Evolutionary conservation across 805 yeast species (phyloP), one percentile per base, ranked within the genome.

Genomic region (Clavispora carvajalis): DNA sequence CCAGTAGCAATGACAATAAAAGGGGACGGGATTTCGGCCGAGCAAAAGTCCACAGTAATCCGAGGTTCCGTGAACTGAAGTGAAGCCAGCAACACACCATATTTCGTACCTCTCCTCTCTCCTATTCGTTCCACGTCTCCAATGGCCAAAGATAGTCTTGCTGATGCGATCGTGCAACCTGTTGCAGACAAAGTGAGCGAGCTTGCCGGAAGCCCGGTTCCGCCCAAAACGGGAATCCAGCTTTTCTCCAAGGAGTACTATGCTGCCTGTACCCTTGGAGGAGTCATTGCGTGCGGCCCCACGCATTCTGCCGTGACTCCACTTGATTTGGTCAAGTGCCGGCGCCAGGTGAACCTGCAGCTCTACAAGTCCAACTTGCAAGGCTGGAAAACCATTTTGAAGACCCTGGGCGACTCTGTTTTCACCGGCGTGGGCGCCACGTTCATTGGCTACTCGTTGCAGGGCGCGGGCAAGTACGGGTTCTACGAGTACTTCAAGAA

Each of bases 391-490:
- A 69, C 79, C 15, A 91, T 91, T 54, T 59, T 87, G 49, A 76
- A 75, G 48, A 75, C 79, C 13, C 85, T 82, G 61, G 98, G 99
- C 7, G 77, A 77, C 36, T 89, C 87, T 29, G 69, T 91, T 39
- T 86, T 77, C 66, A 84, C 95, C 8, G 98, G 98, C 55, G 59
- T 88, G 49, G 93, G 95, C 29, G 96, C 98, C 36, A 93, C 98
- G 3, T 78, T 84, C 46, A 73, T 90, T 45, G 98, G 98, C 18
- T 91, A 93, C 67, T 84, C 96, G 7, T 69, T 90, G 56, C 99
- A 91, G 69, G 98, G 99, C 55, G 95, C 96, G 37, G 96, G 96
- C 55, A 91, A 91, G 66, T 91, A 91, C 65, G 99, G 99, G 22
- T 81, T 89, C 61, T 91, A 93, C 67, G 98, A 91, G 66, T 75